Conservation (phyloP, 2,329 filamentous ascomycete genomes). For the Verticillium longisporum region DNA sequence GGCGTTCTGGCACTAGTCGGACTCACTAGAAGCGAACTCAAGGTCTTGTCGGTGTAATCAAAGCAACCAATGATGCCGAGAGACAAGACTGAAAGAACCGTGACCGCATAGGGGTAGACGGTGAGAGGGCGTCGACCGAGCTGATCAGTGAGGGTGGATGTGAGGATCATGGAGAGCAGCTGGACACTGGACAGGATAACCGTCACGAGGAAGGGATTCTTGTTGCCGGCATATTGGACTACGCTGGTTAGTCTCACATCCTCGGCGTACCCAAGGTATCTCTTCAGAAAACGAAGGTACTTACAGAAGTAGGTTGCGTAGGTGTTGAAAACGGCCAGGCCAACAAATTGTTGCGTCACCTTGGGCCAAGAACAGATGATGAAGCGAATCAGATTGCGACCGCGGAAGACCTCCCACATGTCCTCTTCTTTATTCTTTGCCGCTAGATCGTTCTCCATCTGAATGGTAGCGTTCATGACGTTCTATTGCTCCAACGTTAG, state of each 20-base stretch:
- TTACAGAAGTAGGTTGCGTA: constrained; percentile 31
- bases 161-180: constrained; percentile 32
- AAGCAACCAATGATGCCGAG: constrained; percentile 33
- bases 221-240: constrained; percentile 31
- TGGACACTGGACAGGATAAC: constrained; percentile 33
- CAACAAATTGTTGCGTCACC: constrained; percentile 30
- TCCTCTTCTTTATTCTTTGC: constrained; percentile 20
- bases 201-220: constrained; percentile 32
- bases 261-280: no score
- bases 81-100: constrained; percentile 24
- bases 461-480: constrained; percentile 26
- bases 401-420: constrained; percentile 25
- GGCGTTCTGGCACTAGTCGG: background rate
- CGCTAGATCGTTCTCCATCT: constrained; percentile 21
- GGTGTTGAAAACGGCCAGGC: constrained; percentile 28
- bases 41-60: constrained; percentile 22
- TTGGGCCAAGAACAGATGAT: constrained; percentile 31
- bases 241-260: background rate
- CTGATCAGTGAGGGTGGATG: constrained; percentile 23
- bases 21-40: constrained; percentile 28
- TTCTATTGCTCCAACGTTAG: constrained; percentile 11
- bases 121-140: constrained; percentile 29
- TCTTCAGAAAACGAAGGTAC: background rate
- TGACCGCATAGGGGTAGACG: constrained; percentile 29
- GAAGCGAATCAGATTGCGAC: constrained; percentile 27